These are phyloP conservation scores for Psilocybe cubensis DNA, from an alignment of 768 basidiomycete genomes.

Conservation along the genomic window DNA sequence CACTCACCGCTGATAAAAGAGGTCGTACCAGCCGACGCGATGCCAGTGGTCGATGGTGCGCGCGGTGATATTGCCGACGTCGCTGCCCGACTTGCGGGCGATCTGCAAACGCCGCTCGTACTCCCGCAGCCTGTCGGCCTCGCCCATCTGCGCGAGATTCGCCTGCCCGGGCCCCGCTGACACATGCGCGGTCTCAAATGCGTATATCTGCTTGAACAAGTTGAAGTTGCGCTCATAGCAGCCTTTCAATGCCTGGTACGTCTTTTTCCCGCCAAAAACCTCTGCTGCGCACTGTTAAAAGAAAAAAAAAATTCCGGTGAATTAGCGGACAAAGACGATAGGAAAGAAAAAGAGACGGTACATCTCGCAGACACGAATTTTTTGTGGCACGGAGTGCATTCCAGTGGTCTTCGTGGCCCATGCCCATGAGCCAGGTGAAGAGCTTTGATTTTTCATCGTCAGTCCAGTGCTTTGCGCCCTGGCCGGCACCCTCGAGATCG, in stretches of 20 bases:
- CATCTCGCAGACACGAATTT: conserved; percentile 83
- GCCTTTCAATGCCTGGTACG: conserved; percentile 83
- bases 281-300: conserved; percentile 71
- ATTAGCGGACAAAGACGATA: conserved; percentile 1
- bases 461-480: conserved; percentile 84
- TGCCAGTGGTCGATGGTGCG: conserved; percentile 84
- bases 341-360: conserved; percentile 28
- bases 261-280: conserved; percentile 77
- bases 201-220: conserved; percentile 81
- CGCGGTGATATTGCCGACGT: conserved; percentile 74
- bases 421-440: conserved; percentile 80
- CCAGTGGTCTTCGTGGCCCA: conserved; percentile 76
- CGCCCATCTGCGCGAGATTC: conserved; percentile 46
- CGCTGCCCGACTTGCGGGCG: conserved; percentile 66
- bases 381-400: conserved; percentile 77
- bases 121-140: conserved; percentile 69
- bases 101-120: conserved; percentile 73
- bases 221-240: conserved; percentile 88
- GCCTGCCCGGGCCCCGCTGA: conserved; percentile 35
- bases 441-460: conserved; percentile 81
- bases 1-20: conserved; percentile 67
- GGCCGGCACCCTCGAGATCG: conserved; percentile 50
- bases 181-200: conserved; percentile 61
- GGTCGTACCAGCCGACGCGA: conserved; percentile 72
- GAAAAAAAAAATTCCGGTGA: conserved; percentile 5